Conservation (phyloP, 495 filamentous ascomycete species). For the Penicillium taxi region DNA sequence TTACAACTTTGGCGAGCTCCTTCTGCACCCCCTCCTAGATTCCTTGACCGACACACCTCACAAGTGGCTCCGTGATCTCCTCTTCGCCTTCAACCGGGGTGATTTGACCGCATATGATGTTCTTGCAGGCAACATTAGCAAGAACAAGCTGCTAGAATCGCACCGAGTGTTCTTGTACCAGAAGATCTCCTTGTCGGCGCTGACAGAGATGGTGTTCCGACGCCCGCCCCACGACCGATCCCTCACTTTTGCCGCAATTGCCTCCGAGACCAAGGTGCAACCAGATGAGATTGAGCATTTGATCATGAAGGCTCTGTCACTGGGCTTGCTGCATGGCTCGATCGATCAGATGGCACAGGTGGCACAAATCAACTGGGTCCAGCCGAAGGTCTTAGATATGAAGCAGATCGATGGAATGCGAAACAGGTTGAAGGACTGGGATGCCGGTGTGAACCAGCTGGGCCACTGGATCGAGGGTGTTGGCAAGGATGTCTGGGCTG, state of each 20-base stretch:
- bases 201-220: conserved; percentile 95
- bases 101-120: conserved; percentile 81
- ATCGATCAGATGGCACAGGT: conserved; percentile 96
- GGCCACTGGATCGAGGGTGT: conserved; percentile 90
- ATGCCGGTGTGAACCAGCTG: conserved; percentile 85
- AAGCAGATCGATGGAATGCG: conserved; percentile 94
- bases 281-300: conserved; percentile 91
- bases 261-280: conserved; percentile 84
- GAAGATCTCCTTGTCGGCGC: conserved; percentile 92
- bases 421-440: conserved; percentile 81
- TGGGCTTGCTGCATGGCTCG: conserved; percentile 80
- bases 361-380: conserved; percentile 95
- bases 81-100: conserved; percentile 96
- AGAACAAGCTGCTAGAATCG: conserved; percentile 68
- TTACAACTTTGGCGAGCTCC: conserved; percentile 98
- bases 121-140: conserved; percentile 65
- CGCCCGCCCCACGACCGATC: conserved; percentile 91
- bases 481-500: conserved; percentile 86
- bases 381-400: conserved; percentile 95
- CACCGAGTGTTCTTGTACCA: conserved; percentile 80
- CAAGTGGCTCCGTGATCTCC: conserved; percentile 82
- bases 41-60: conserved; percentile 58
- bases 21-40: conserved; percentile 93
- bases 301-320: conserved; percentile 94
- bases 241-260: conserved; percentile 82